These are phyloP conservation scores for Agrocybe praecox DNA, from an alignment of 768 basidiomycete genomes.

Conservation along the genomic window DNA sequence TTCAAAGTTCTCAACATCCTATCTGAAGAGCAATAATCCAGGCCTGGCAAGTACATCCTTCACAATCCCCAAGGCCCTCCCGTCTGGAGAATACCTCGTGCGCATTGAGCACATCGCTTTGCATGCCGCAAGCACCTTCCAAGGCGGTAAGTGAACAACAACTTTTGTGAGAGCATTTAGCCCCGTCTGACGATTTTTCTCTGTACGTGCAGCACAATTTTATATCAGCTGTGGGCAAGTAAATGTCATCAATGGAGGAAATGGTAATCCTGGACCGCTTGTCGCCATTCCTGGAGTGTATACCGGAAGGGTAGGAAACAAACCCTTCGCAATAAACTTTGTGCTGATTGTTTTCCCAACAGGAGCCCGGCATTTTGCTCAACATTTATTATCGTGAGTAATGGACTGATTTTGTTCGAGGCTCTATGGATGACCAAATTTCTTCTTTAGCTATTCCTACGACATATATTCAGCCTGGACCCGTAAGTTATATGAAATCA, in stretches of 20 bases:
- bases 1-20: background rate
- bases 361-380: constrained; percentile 18
- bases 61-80: constrained; percentile 37
- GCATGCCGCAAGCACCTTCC: constrained; percentile 38
- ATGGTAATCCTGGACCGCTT: constrained; percentile 15
- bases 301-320: constrained; percentile 14
- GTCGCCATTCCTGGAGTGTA: constrained; percentile 20
- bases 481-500: background rate
- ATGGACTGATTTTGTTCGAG: background rate
- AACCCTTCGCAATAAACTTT: too few relatives aligned
- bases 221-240: constrained; percentile 41
- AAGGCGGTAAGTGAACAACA: constrained; percentile 33
- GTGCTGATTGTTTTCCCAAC: background rate
- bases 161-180: background rate
- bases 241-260: constrained; percentile 41
- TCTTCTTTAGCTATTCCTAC: constrained; percentile 6
- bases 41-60: constrained; percentile 24
- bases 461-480: constrained; percentile 12
- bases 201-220: constrained; percentile 25
- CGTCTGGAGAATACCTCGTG: constrained; percentile 43
- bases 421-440: background rate
- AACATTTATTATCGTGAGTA: constrained; percentile 18
- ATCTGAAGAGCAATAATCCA: background rate
- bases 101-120: constrained; percentile 47
- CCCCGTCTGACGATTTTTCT: background rate